A percentile compares a stretch with the other conserved stretches of the same genome.
Evolutionary conservation across 352 stramenopile species (phyloP).

Genomic region (Globisporangium orthogonon): DNA sequence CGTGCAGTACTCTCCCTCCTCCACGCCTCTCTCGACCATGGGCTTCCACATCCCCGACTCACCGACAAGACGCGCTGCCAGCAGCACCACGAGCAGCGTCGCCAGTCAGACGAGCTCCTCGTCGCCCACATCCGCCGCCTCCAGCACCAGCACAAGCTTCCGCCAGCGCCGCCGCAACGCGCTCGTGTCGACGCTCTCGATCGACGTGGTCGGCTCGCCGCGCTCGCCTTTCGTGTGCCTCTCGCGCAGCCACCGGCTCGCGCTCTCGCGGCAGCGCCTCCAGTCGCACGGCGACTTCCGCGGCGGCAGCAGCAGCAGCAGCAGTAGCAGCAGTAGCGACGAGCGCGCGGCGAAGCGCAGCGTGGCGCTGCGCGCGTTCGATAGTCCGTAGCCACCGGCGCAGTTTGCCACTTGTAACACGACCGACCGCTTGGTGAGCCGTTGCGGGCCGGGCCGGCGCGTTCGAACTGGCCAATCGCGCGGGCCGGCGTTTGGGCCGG

Average conservation of each 20-base stretch:
- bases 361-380: slow-evolving; percentile 2
- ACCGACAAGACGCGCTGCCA: slow-evolving; percentile 17
- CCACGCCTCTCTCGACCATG: slow-evolving; percentile 20
- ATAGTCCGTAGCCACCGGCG: slow-evolving; percentile 1
- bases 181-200: slow-evolving; percentile 37
- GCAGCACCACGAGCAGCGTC: slow-evolving; percentile 16
- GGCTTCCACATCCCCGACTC: slow-evolving; percentile 67
- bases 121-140: not conserved
- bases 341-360: slow-evolving; percentile 3
- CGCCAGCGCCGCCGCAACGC: slow-evolving; percentile 44
- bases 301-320: slow-evolving; percentile 11
- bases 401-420: no score
- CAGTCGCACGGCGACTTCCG: slow-evolving; percentile 10
- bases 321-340: not conserved
- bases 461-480: no score
- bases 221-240: slow-evolving; percentile 33
- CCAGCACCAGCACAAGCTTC: not conserved
- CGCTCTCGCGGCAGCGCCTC: slow-evolving; percentile 26
- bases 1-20: not conserved
- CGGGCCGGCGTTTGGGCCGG: no score
- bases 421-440: no score
- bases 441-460: no score
- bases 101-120: slow-evolving; percentile 9
- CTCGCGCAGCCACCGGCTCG: slow-evolving; percentile 22
- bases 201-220: slow-evolving; percentile 37